Percentiles rank a stretch among this genome's conserved stretches.
phyloP scores from a whole-genome alignment of 164 flowering plant species.

The Hamamelis virginiana region DNA sequence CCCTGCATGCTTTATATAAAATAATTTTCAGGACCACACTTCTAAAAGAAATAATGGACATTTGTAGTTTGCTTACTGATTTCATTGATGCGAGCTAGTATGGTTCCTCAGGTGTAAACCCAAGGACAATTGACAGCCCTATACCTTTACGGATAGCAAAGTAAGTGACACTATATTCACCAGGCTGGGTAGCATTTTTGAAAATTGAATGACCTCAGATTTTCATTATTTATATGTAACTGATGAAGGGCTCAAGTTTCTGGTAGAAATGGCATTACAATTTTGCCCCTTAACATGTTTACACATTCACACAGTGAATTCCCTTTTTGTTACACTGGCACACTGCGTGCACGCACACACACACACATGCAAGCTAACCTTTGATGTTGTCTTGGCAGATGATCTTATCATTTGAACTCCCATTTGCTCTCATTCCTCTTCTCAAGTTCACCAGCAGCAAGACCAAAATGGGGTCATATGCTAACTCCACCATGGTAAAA shows the following conservation, averaged over 20 bases:
- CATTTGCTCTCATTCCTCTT: constrained; percentile 91
- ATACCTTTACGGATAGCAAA: background rate
- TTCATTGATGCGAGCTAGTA: too few relatives aligned
- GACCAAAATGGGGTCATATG: constrained; percentile 81
- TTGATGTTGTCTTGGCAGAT: constrained; percentile 50
- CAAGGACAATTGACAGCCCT: background rate
- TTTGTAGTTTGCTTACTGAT: too few relatives aligned
- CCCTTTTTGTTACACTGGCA: too few relatives aligned
- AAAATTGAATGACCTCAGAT: background rate
- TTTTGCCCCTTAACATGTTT: background rate
- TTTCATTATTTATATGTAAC: background rate
- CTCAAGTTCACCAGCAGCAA: constrained; percentile 91
- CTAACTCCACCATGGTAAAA: constrained; percentile 60
- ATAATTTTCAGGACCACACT: too few relatives aligned
- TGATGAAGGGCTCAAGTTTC: too few relatives aligned
- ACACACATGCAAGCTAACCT: background rate
- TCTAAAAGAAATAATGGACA: too few relatives aligned
- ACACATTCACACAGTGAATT: background rate
- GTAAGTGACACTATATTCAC: background rate
- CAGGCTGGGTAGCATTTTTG: too few relatives aligned
- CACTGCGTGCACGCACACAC: too few relatives aligned
- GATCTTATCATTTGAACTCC: constrained; percentile 95
- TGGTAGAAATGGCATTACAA: too few relatives aligned
- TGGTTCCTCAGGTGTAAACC: background rate
- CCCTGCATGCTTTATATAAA: too few relatives aligned